Evolutionary conservation across 139 green algal species (phyloP).

Genomic region (Desmodesmus armatus): DNA sequence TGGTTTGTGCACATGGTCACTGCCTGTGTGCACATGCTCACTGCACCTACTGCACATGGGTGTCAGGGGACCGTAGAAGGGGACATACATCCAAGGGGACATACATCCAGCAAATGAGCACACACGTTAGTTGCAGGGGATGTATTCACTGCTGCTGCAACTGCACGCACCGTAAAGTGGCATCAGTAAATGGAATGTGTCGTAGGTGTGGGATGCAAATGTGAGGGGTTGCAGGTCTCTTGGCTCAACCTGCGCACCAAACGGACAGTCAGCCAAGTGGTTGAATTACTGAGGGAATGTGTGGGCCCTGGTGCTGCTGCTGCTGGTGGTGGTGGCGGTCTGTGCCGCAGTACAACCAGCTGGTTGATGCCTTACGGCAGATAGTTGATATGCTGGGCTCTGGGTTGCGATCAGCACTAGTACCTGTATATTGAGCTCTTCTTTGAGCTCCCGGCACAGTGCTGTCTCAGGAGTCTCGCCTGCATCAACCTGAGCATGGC

Average conservation of each 20-base stretch:
- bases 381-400: neutral
- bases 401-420: neutral
- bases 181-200: conserved; percentile 73
- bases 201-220: conserved; percentile 65
- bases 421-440: conserved; percentile 76
- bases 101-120: no score
- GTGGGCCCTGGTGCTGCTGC: neutral
- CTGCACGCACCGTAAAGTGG: conserved; percentile 64
- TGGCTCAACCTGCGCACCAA: conserved; percentile 28
- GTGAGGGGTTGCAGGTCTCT: conserved; percentile 55
- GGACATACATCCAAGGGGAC: no score
- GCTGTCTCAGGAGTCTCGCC: conserved; percentile 71
- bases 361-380: neutral
- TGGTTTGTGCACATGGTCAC: no score
- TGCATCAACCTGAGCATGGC: conserved; percentile 53
- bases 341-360: neutral
- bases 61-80: no score
- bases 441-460: conserved; percentile 70
- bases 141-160: no score
- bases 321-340: neutral
- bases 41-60: no score
- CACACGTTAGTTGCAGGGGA: no score
- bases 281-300: neutral
- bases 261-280: neutral
- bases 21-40: no score